A percentile compares a stretch with the other conserved stretches of the same genome.
phyloP scores from a whole-genome alignment of 192 early-diverging fungal genomes.

The Funneliformis geosporum region DNA sequence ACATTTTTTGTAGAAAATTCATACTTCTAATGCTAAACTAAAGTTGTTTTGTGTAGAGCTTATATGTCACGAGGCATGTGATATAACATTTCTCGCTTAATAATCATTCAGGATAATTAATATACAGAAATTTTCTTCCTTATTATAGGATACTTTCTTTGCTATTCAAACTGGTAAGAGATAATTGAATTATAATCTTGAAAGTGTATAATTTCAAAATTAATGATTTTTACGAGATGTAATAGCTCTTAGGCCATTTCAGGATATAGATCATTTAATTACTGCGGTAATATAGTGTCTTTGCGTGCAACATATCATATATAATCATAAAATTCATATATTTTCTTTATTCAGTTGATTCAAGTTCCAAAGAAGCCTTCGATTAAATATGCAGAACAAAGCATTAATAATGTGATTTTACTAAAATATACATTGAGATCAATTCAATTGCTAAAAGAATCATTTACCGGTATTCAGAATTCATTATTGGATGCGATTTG shows the following conservation, averaged over 20 bases:
- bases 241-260: conserved; percentile 43
- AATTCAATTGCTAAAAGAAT: conserved; percentile 44
- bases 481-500: conserved; percentile 50
- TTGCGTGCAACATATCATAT: neutral
- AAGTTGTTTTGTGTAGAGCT: conserved; percentile 32
- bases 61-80: conserved; percentile 33
- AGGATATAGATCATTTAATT: conserved; percentile 61
- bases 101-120: conserved; percentile 37
- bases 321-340: neutral
- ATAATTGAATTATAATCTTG: neutral
- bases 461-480: conserved; percentile 40
- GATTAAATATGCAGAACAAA: conserved; percentile 60
- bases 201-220: neutral
- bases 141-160: conserved; percentile 56
- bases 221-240: neutral
- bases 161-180: conserved; percentile 38
- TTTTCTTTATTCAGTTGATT: conserved; percentile 37
- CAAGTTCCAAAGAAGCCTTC: conserved; percentile 50
- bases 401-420: conserved; percentile 67
- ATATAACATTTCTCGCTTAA: conserved; percentile 25
- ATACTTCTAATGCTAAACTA: no score
- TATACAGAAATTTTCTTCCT: conserved; percentile 39
- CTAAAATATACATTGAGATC: conserved; percentile 68
- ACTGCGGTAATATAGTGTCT: conserved; percentile 40
- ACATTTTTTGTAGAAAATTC: no score